Conservation (phyloP, 306 rosid genomes). For the Ochetophila trinervis region DNA sequence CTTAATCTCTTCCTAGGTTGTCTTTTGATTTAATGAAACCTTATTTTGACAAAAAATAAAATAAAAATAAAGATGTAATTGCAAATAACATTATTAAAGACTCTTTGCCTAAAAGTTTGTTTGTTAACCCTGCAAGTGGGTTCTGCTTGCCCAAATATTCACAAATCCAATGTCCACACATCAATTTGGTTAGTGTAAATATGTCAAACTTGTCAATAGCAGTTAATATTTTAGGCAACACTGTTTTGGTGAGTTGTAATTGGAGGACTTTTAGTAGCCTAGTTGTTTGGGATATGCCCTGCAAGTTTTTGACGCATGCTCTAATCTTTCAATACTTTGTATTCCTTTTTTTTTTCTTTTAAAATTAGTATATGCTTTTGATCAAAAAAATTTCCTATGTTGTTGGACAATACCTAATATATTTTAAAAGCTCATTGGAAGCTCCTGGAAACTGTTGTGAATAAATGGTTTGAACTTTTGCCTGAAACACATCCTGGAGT, state of each 20-base stretch:
- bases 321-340: not conserved
- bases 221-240: too few species aligned
- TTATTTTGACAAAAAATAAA: too few species aligned
- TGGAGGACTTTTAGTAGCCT: too few species aligned
- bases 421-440: conserved; percentile 97
- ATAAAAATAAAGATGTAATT: conserved; percentile 97
- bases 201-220: too few species aligned
- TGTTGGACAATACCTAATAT: conserved; percentile 94
- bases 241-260: too few species aligned
- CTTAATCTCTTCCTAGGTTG: too few species aligned
- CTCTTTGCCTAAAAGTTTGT: not conserved
- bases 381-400: conserved; percentile 45
- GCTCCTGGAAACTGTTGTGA: conserved; percentile 90
- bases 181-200: too few species aligned
- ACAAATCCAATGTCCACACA: not conserved
- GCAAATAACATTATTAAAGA: conserved; percentile 92
- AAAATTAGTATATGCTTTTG: not conserved
- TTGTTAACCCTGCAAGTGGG: not conserved
- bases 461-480: conserved; percentile 95
- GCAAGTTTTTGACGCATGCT: too few species aligned
- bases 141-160: not conserved
- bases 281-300: not conserved
- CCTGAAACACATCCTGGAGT: conserved; percentile 99
- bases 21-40: too few species aligned
- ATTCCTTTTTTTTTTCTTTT: too few species aligned